phyloP scores from a whole-genome alignment of 176 grass and related monocot species.

The Carex myosuroides region DNA sequence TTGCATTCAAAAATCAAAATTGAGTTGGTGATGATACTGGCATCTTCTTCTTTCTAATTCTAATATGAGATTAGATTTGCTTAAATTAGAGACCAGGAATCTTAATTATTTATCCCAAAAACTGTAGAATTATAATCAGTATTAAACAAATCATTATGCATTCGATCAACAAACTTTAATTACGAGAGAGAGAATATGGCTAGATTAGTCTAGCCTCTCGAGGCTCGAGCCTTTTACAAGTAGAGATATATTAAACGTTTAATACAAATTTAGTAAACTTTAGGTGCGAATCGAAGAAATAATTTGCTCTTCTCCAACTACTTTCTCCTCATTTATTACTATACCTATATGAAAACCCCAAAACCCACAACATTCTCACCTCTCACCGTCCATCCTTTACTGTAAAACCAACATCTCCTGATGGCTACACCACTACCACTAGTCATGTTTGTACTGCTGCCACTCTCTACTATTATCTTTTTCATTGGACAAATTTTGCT shows the following conservation, averaged over 20 bases:
- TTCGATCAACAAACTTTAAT: background rate
- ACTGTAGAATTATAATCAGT: background rate
- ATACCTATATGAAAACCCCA: constrained; percentile 10
- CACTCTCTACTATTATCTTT: background rate
- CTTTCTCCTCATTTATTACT: constrained; percentile 19
- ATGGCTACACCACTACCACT: background rate
- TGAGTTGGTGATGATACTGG: background rate
- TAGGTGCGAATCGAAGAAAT: background rate
- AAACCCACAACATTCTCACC: constrained; percentile 22
- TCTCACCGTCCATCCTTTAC: constrained; percentile 6
- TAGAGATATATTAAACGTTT: background rate
- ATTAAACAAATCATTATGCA: background rate
- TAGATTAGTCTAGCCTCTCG: background rate
- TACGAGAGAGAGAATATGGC: background rate
- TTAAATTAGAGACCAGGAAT: background rate
- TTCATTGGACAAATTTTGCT: background rate
- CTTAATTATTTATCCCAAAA: background rate
- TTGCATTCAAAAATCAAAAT: background rate
- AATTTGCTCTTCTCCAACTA: constrained; percentile 20
- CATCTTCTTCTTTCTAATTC: background rate
- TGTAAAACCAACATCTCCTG: background rate
- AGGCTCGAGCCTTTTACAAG: background rate
- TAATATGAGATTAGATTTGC: background rate
- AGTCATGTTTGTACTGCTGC: background rate
- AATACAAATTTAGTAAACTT: background rate